These are phyloP conservation scores for Botrytis fragariae DNA, from an alignment of 2,329 filamentous ascomycete genomes.

Conservation along the genomic window DNA sequence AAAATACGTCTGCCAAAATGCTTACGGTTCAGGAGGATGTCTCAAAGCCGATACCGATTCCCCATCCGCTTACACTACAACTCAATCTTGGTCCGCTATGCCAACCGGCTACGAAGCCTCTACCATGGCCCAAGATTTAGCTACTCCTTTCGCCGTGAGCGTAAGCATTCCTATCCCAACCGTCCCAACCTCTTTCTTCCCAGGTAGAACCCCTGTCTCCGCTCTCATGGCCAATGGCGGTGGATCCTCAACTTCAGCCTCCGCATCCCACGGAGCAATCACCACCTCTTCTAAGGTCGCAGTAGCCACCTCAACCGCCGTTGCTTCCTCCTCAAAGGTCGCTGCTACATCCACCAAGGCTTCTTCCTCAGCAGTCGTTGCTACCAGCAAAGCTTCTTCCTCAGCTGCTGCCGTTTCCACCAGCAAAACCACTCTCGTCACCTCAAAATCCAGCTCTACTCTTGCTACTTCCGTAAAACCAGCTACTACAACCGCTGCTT, in stretches of 20 bases:
- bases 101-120: constrained; percentile 23
- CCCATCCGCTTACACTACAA: constrained; percentile 19
- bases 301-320: neutral
- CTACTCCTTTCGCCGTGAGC: constrained; percentile 25
- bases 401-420: neutral
- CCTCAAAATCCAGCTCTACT: neutral
- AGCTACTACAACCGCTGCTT: neutral
- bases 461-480: neutral
- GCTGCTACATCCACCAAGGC: neutral
- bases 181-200: constrained; percentile 33
- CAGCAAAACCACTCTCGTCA: neutral
- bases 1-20: constrained; percentile 48
- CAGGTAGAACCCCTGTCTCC: constrained; percentile 26
- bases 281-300: neutral
- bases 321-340: neutral
- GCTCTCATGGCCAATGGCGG: constrained; percentile 13
- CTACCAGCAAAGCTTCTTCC: neutral
- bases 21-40: constrained; percentile 49
- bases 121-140: constrained; percentile 26
- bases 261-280: neutral
- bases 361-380: neutral
- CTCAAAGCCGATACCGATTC: constrained; percentile 14
- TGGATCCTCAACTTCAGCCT: neutral
- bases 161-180: constrained; percentile 31
- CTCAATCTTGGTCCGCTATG: constrained; percentile 20